Percentiles rank a stretch among this genome's conserved stretches.
Evolutionary conservation across 129 eudicot species (phyloP).

Genomic region (Cynara cardunculus): DNA sequence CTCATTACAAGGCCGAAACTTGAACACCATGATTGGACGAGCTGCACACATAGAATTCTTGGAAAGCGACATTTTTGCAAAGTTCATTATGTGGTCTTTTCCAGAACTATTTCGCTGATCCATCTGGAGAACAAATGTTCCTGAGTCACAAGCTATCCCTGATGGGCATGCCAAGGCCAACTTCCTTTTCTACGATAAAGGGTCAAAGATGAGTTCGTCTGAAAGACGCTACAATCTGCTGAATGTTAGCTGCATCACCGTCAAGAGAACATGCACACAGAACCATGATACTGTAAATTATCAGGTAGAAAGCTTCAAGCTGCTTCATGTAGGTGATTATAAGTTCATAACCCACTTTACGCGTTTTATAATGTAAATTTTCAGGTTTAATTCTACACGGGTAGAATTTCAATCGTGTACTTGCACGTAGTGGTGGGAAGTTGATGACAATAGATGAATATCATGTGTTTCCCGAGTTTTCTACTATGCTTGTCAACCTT

Average conservation of each 20-base stretch:
- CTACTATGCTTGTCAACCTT: not conserved
- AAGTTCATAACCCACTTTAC: slow-evolving; percentile 6
- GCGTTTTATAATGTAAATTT: slow-evolving; percentile 27
- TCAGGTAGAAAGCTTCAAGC: slow-evolving; percentile 24
- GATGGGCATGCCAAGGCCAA: slow-evolving; percentile 15
- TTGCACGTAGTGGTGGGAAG: slow-evolving; percentile 22
- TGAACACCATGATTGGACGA: slow-evolving; percentile 86
- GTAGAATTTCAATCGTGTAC: slow-evolving; percentile 20
- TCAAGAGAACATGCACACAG: not conserved
- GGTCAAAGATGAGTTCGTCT: not conserved
- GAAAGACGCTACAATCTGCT: not conserved
- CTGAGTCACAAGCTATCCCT: slow-evolving; percentile 6
- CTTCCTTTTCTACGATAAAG: not conserved
- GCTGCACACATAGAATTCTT: slow-evolving; percentile 98
- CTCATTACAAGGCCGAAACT: slow-evolving; percentile 75
- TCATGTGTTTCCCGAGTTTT: slow-evolving; percentile 18
- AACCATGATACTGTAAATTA: slow-evolving; percentile 26
- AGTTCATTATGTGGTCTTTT: slow-evolving; percentile 95
- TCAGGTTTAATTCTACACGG: slow-evolving; percentile 18
- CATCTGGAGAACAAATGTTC: not conserved
- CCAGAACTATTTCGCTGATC: slow-evolving; percentile 74
- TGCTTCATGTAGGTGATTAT: slow-evolving; percentile 25
- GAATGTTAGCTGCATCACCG: not conserved
- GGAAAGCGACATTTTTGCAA: slow-evolving; percentile 84
- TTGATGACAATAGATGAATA: slow-evolving; percentile 18